Conservation (phyloP, 2,329 filamentous ascomycete genomes). For the Claviceps sorghi region DNA sequence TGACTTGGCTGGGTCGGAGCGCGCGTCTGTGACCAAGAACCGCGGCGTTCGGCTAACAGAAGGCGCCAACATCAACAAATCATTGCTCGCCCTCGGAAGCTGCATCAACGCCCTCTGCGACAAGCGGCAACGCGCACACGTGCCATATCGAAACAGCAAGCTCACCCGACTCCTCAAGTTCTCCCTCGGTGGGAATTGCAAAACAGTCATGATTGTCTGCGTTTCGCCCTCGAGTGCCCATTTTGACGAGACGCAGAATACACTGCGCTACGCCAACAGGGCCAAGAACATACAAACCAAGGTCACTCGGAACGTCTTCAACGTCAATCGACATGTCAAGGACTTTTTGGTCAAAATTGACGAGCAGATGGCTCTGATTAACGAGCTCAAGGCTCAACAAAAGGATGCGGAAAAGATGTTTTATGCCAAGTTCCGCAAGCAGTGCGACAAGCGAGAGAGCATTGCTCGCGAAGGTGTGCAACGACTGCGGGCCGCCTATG, state of each 20-base stretch:
- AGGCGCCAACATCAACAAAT: slow-evolving; percentile 99
- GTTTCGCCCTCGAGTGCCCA: slow-evolving; percentile 92
- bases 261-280: slow-evolving; percentile 87
- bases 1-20: slow-evolving; percentile 88
- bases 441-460: slow-evolving; percentile 67
- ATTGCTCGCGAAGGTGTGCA: slow-evolving; percentile 64
- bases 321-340: slow-evolving; percentile 97
- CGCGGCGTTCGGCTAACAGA: slow-evolving; percentile 80
- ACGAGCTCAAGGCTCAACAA: slow-evolving; percentile 84
- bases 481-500: slow-evolving; percentile 69
- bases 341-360: slow-evolving; percentile 99
- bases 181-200: slow-evolving; percentile 92
- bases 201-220: slow-evolving; percentile 99
- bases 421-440: slow-evolving; percentile 81
- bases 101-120: slow-evolving; percentile 99
- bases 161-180: slow-evolving; percentile 92
- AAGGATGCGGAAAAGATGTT: slow-evolving; percentile 73
- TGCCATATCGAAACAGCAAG: slow-evolving; percentile 96
- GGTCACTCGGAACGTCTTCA: slow-evolving; percentile 97
- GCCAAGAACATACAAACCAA: slow-evolving; percentile 99
- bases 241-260: slow-evolving; percentile 97
- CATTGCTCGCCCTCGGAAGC: slow-evolving; percentile 79
- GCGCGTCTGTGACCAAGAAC: slow-evolving; percentile 94
- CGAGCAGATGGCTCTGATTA: slow-evolving; percentile 93
- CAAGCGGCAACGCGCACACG: slow-evolving; percentile 76